phyloP scores from a whole-genome alignment of 768 basidiomycete species.

The Favolaschia claudopus region DNA sequence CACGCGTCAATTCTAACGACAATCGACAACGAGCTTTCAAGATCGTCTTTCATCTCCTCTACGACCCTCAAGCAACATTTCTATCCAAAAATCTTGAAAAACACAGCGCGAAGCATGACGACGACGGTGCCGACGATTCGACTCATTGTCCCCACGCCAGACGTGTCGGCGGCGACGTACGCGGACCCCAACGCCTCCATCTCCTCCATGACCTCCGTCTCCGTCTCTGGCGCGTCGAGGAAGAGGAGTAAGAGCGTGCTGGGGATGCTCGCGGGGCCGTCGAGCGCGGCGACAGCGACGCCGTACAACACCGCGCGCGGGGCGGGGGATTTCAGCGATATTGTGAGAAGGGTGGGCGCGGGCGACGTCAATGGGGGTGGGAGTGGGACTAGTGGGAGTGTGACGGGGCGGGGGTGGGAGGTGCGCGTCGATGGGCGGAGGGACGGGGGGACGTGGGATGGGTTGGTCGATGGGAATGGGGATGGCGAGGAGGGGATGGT shows the following conservation, averaged over 20 bases:
- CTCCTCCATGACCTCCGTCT: slow-evolving; percentile 33
- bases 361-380: too few relatives aligned
- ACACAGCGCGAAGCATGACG: too few relatives aligned
- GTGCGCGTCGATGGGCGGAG: slow-evolving; percentile 73
- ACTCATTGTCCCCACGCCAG: too few relatives aligned
- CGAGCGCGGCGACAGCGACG: slow-evolving; percentile 13
- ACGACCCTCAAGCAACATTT: too few relatives aligned
- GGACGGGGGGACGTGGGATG: slow-evolving; percentile 68
- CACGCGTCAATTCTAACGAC: too few relatives aligned
- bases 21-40: too few relatives aligned
- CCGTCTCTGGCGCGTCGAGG: slow-evolving; percentile 31
- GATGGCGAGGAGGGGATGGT: slow-evolving; percentile 30
- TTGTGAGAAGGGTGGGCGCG: slow-evolving; percentile 58
- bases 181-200: slow-evolving; percentile 39
- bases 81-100: too few relatives aligned
- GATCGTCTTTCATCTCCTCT: too few relatives aligned
- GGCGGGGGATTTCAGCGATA: slow-evolving; percentile 64
- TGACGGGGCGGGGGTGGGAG: slow-evolving; percentile 64
- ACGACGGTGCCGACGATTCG: too few relatives aligned
- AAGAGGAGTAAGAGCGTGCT: slow-evolving; percentile 62
- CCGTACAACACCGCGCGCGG: slow-evolving; percentile 32
- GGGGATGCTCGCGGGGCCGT: slow-evolving; percentile 45
- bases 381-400: too few relatives aligned
- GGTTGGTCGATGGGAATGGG: neutral
- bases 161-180: too few relatives aligned